Evolutionary conservation across 495 filamentous ascomycete genomes (phyloP).

Genomic region (Pseudevernia furfuracea): DNA sequence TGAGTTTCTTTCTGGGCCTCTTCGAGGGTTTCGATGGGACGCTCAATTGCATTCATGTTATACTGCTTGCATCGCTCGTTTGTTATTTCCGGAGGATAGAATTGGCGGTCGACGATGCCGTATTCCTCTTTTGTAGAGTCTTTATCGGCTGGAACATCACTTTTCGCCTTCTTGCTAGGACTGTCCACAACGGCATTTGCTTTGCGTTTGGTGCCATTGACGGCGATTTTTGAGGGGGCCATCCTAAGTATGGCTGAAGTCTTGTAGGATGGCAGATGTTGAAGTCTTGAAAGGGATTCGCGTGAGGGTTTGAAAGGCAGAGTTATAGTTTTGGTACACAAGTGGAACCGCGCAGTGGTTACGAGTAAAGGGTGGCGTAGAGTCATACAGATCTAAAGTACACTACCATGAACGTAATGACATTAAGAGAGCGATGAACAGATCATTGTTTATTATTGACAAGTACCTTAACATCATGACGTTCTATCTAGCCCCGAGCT

Average conservation of each 20-base stretch:
- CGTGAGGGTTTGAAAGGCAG: background rate
- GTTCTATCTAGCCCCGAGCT: background rate
- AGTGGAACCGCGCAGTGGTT: background rate
- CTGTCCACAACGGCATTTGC: background rate
- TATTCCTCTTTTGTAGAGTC: conserved; percentile 42
- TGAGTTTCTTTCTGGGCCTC: conserved; percentile 33
- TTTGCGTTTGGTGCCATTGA: conserved; percentile 24
- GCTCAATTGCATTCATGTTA: conserved; percentile 53
- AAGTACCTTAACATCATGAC: background rate
- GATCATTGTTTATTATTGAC: too few relatives aligned
- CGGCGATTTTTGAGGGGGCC: background rate
- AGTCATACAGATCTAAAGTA: background rate
- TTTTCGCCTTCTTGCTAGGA: conserved; percentile 24
- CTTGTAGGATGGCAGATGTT: background rate
- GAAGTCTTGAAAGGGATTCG: background rate
- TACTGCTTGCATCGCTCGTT: conserved; percentile 68
- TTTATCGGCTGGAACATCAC: conserved; percentile 13
- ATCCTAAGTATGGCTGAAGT: conserved; percentile 7
- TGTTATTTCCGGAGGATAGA: conserved; percentile 80
- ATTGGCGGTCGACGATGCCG: conserved; percentile 67
- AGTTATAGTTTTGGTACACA: background rate
- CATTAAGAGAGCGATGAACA: background rate
- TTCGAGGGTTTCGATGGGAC: conserved; percentile 59
- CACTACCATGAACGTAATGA: background rate
- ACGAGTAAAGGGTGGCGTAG: background rate